Evolutionary conservation across 371 early-diverging fungal genomes (phyloP).

Genomic region (Mortierella polycephala): DNA sequence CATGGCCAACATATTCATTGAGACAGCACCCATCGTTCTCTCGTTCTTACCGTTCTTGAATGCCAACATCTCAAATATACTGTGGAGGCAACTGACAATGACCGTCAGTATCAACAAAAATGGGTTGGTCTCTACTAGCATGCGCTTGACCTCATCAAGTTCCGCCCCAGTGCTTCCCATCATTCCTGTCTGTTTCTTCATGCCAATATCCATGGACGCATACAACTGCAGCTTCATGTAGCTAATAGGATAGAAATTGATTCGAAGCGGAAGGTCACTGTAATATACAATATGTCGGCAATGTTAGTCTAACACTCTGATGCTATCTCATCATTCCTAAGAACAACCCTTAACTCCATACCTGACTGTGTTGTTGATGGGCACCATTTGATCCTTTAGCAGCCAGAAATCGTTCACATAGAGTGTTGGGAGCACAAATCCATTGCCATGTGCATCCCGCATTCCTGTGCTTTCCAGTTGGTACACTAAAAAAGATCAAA

Average conservation of each 20-base stretch:
- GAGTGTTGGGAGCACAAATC: slow-evolving; percentile 77
- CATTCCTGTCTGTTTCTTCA: slow-evolving; percentile 71
- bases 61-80: slow-evolving; percentile 92
- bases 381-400: slow-evolving; percentile 73
- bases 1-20: not conserved
- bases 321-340: too few species aligned
- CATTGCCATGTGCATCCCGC: slow-evolving; percentile 56
- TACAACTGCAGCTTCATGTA: slow-evolving; percentile 83
- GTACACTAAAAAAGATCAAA: slow-evolving; percentile 54
- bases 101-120: slow-evolving; percentile 81
- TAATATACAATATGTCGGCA: not conserved
- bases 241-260: slow-evolving; percentile 75
- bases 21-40: not conserved
- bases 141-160: slow-evolving; percentile 72
- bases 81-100: slow-evolving; percentile 84
- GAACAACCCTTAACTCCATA: slow-evolving; percentile 24
- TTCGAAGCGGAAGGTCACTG: slow-evolving; percentile 72
- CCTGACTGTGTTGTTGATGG: slow-evolving; percentile 81
- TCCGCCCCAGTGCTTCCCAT: slow-evolving; percentile 71
- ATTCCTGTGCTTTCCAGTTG: slow-evolving; percentile 55
- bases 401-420: slow-evolving; percentile 92
- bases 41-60: slow-evolving; percentile 86
- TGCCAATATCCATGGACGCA: slow-evolving; percentile 71
- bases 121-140: slow-evolving; percentile 93
- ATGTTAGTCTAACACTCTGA: not conserved